Evolutionary conservation across 257 asterid species (phyloP).

Genomic region (Solanum paucissectum): DNA sequence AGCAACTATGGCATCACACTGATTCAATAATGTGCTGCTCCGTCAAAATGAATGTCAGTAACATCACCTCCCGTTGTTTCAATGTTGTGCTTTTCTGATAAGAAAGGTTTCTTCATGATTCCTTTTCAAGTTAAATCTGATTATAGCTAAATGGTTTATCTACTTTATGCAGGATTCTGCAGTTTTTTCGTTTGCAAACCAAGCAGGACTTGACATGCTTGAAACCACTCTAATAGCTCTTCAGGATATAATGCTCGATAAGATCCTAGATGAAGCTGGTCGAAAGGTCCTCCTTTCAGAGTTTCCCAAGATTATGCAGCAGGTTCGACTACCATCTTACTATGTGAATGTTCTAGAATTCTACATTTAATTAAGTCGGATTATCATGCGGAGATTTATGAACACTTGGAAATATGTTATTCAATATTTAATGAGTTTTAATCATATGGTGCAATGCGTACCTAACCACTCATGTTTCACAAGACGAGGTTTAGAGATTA

Average conservation of each 20-base stretch:
- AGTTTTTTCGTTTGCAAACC: constrained; percentile 77
- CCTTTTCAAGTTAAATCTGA: not conserved
- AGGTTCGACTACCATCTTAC: constrained; percentile 27
- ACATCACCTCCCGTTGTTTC: not conserved
- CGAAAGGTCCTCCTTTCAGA: constrained; percentile 69
- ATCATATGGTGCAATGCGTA: not conserved
- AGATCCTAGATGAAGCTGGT: constrained; percentile 76
- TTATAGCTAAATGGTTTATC: not conserved
- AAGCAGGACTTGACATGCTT: constrained; percentile 97
- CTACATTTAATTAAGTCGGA: not conserved
- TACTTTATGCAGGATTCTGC: constrained; percentile 61
- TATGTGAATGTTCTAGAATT: not conserved
- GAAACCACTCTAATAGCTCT: constrained; percentile 86
- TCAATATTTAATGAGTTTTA: not conserved
- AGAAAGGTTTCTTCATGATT: not conserved
- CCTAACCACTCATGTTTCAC: not conserved
- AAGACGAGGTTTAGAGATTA: not conserved
- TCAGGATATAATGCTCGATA: constrained; percentile 89
- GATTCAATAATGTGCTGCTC: constrained; percentile 97
- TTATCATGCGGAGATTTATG: not conserved
- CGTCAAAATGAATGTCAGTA: constrained; percentile 66
- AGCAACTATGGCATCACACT: constrained; percentile 79
- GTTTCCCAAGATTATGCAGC: constrained; percentile 92
- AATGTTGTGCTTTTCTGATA: not conserved
- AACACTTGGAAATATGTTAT: not conserved